Percentiles rank a stretch among this genome's conserved stretches.
These are phyloP conservation scores for Termitomyces sp. DNA, from an alignment of 768 basidiomycete species.

Conservation along the genomic window DNA sequence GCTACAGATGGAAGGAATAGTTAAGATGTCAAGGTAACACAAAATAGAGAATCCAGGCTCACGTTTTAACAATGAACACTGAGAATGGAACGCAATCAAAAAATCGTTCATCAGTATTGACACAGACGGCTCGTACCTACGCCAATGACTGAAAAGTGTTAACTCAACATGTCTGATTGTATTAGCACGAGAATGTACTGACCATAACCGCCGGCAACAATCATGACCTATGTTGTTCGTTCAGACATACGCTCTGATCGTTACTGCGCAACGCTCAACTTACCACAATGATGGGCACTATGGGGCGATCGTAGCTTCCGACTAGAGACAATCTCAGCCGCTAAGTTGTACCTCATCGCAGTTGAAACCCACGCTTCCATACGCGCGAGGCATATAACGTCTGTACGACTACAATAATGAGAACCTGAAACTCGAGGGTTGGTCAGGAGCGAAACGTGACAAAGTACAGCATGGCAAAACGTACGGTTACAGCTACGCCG, in stretches of 20 bases:
- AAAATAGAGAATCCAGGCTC: not conserved
- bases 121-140: constrained; percentile 8
- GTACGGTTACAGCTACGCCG: constrained; percentile 21
- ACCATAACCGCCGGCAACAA: constrained; percentile 17
- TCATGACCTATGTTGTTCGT: not conserved
- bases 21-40: not conserved
- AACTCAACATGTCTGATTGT: not conserved
- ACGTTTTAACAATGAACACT: constrained; percentile 19
- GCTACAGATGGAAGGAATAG: not conserved
- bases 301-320: constrained; percentile 13
- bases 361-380: constrained; percentile 21
- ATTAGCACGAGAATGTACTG: not conserved
- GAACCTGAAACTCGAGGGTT: constrained; percentile 11
- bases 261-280: not conserved
- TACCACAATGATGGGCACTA: constrained; percentile 17
- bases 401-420: constrained; percentile 22
- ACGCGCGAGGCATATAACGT: constrained; percentile 24
- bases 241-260: not conserved
- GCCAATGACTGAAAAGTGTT: constrained; percentile 12
- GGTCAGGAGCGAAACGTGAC: not conserved
- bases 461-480: not conserved
- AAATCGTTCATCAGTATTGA: not conserved
- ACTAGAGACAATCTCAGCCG: constrained; percentile 8
- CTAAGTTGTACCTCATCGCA: not conserved
- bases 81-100: not conserved